phyloP scores from a whole-genome alignment of 768 basidiomycete genomes.

The Crassisporium funariophilum region DNA sequence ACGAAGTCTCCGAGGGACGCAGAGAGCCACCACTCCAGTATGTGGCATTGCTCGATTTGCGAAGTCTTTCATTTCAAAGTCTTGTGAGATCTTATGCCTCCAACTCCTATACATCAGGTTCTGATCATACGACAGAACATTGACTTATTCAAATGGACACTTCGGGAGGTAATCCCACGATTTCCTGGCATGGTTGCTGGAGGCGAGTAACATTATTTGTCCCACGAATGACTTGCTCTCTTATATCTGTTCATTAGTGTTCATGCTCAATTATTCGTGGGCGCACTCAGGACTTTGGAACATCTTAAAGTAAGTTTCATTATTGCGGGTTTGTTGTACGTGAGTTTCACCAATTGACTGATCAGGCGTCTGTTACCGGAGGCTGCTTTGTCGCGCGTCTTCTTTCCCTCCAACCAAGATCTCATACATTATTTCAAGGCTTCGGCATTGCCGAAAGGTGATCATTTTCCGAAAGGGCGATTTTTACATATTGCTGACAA shows the following conservation, averaged over 20 bases:
- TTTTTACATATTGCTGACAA: constrained; percentile 20
- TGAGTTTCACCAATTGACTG: constrained; percentile 6
- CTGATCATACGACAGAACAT: constrained; percentile 43
- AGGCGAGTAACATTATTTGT: constrained; percentile 40
- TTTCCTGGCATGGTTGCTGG: constrained; percentile 80
- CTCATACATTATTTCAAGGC: constrained; percentile 57
- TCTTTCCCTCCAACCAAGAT: constrained; percentile 62
- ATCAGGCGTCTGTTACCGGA: constrained; percentile 65
- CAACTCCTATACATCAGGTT: neutral
- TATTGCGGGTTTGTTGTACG: constrained; percentile 4
- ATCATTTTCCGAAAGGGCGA: constrained; percentile 13
- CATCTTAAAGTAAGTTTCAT: constrained; percentile 55
- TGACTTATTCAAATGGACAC: constrained; percentile 64
- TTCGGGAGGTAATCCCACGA: constrained; percentile 66
- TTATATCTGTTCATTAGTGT: constrained; percentile 43
- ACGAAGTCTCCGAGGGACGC: constrained; percentile 31
- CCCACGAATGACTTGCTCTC: neutral
- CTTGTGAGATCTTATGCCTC: constrained; percentile 46
- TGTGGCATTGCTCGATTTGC: constrained; percentile 66
- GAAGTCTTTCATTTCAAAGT: constrained; percentile 53
- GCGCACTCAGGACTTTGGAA: constrained; percentile 69
- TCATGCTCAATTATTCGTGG: constrained; percentile 78
- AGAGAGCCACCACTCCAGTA: constrained; percentile 59
- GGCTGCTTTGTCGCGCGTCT: constrained; percentile 59
- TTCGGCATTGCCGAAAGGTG: constrained; percentile 61